phyloP scores from a whole-genome alignment of 2,329 filamentous ascomycete genomes.

The Claviceps sp. region DNA sequence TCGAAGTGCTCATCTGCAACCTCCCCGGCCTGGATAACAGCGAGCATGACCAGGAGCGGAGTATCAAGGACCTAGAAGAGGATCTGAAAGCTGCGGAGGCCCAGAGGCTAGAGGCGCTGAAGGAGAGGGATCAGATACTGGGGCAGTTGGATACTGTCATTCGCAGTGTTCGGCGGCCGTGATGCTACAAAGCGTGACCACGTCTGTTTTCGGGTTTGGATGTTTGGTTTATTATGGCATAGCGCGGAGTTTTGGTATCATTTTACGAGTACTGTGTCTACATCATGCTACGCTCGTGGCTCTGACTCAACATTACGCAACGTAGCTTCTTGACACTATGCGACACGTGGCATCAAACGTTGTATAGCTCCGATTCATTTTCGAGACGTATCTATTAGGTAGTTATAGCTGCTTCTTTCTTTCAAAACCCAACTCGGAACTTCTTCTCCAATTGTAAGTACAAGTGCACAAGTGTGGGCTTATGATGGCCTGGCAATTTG shows the following conservation, averaged over 20 bases:
- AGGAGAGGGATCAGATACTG: slow-evolving; percentile 49
- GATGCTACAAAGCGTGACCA: slow-evolving; percentile 11
- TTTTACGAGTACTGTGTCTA: background rate
- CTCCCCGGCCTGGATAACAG: slow-evolving; percentile 69
- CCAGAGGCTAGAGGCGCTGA: slow-evolving; percentile 48
- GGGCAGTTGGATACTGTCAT: slow-evolving; percentile 48
- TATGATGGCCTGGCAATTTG: background rate
- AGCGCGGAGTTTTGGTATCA: slow-evolving; percentile 16
- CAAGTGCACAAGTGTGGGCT: too few species aligned
- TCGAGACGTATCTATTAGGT: too few species aligned
- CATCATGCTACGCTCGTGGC: too few species aligned
- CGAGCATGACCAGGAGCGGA: slow-evolving; percentile 60
- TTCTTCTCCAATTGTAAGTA: background rate
- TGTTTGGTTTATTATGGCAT: slow-evolving; percentile 5
- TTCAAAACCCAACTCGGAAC: too few species aligned
- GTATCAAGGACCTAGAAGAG: slow-evolving; percentile 51
- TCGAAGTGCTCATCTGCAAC: slow-evolving; percentile 61
- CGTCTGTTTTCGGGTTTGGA: background rate
- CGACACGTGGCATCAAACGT: too few species aligned
- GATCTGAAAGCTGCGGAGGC: slow-evolving; percentile 50
- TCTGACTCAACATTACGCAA: too few species aligned
- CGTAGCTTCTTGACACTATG: too few species aligned
- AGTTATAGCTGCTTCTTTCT: too few species aligned
- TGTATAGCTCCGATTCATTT: too few species aligned
- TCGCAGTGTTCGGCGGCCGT: slow-evolving; percentile 44